Evolutionary conservation across 2,329 filamentous ascomycete genomes (phyloP).

Genomic region (Sarocladium oryzae): DNA sequence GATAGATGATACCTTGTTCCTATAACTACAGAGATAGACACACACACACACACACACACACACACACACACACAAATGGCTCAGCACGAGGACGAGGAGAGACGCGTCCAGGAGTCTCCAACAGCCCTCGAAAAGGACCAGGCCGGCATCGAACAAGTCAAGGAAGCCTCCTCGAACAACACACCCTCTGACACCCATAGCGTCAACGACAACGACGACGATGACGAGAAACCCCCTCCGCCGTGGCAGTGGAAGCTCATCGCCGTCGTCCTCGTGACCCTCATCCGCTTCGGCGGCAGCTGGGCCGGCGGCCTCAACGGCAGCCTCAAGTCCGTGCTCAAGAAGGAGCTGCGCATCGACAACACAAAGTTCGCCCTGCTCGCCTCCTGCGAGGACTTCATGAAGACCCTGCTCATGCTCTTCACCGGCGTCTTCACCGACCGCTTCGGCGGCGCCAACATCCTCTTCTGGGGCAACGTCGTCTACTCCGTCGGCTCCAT

Average conservation of each 20-base stretch:
- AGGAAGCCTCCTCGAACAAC: background rate
- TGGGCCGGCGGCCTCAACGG: constrained; percentile 51
- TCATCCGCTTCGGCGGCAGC: constrained; percentile 49
- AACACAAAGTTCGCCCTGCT: constrained; percentile 51
- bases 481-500: constrained; percentile 50
- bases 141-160: no score
- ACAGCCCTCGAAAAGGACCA: background rate
- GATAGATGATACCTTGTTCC: no score
- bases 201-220: no score
- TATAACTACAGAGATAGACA: no score
- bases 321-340: constrained; percentile 52
- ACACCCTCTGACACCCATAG: background rate
- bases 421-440: constrained; percentile 47
- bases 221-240: constrained; percentile 4
- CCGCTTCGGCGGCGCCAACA: constrained; percentile 47
- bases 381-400: constrained; percentile 53
- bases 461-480: constrained; percentile 48
- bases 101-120: no score
- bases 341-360: constrained; percentile 50
- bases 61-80: no score
- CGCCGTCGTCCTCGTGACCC: constrained; percentile 39
- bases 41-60: no score
- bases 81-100: no score
- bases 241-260: constrained; percentile 16
- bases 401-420: constrained; percentile 48